Base-by-base conservation (phyloP, 306 rosid species). In the Notholithocarpus densiflorus region DNA sequence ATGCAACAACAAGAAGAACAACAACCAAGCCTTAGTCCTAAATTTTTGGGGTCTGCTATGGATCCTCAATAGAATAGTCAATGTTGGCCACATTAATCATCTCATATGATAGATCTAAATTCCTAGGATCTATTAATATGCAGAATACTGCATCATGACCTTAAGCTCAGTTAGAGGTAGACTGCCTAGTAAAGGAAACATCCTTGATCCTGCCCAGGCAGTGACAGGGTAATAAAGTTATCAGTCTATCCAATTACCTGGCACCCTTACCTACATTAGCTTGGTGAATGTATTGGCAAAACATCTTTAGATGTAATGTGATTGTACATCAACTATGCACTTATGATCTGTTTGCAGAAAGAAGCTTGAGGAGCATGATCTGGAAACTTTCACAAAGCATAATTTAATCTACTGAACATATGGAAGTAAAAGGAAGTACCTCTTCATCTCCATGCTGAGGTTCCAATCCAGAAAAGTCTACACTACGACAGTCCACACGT, bases 381-480 rank as follows among this genome's bases (percentile, higher is more conserved):
- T 80, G 75, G 34, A 79, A 81, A 74, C 73, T 24, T 14, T 53
- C 81, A 56, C 78, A 54, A 73, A 62, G 73, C 60, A 73, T 66
- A 60, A 86, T 48, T 74, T 76, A 81, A 85, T 87, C 83, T 83
- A 85, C 48, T 72, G 81, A 85, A 90, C 88, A 80, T 78, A 86
- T 69, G 79, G 79, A 86, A 82, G 89, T 88, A 82, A 82, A 88
- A 87, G 79, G 88, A 88, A 86, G 88, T 78, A 95, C 98, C 98
- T 95, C 97, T 82, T 91, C 87, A 86, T 95, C 98, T 13, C 98
- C 98, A 86, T 73, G 92, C 72, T 95, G 98, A 54, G 98, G 93
- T 86, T 91, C 98, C 81, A 95, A 88, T 73, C 77, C 89, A 14
- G 94, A 95, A 75, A 92, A 95, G 84, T 95, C 85, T 77, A 92